Evolutionary conservation across 1,284 basidiomycete species (phyloP).

Genomic region (Cystobasidium slooffiae): DNA sequence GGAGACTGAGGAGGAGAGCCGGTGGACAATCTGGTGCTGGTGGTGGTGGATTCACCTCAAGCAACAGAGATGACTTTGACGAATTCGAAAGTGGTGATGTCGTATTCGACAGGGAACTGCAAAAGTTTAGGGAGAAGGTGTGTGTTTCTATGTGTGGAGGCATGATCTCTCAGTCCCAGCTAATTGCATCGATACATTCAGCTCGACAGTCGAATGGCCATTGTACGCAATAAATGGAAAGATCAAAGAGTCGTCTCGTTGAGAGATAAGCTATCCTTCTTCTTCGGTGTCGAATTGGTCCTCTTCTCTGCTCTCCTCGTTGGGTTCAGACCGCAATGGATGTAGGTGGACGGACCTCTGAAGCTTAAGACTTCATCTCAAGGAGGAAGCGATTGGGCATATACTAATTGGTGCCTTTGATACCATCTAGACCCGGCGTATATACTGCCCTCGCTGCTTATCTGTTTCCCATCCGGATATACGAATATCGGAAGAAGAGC

Average conservation of each 20-base stretch:
- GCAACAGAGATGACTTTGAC: constrained; percentile 6
- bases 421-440: constrained; percentile 50
- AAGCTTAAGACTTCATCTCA: neutral
- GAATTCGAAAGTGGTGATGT: constrained; percentile 18
- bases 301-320: constrained; percentile 52
- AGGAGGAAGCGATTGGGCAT: neutral
- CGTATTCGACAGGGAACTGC: constrained; percentile 31
- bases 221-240: constrained; percentile 52
- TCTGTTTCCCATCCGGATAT: constrained; percentile 52
- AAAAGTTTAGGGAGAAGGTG: constrained; percentile 30
- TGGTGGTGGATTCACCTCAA: neutral
- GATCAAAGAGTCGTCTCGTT: constrained; percentile 52
- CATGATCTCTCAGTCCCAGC: neutral
- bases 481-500: constrained; percentile 51
- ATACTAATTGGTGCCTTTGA: neutral
- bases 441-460: constrained; percentile 52
- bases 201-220: constrained; percentile 46
- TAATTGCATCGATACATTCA: neutral
- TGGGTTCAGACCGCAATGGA: constrained; percentile 49
- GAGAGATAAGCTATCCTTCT: constrained; percentile 54
- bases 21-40: neutral
- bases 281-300: constrained; percentile 55
- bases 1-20: constrained; percentile 22
- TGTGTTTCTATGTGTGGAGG: neutral
- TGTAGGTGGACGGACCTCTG: constrained; percentile 14